phyloP scores from a whole-genome alignment of 169 alveolate species.

The Eimeria acervulina region DNA sequence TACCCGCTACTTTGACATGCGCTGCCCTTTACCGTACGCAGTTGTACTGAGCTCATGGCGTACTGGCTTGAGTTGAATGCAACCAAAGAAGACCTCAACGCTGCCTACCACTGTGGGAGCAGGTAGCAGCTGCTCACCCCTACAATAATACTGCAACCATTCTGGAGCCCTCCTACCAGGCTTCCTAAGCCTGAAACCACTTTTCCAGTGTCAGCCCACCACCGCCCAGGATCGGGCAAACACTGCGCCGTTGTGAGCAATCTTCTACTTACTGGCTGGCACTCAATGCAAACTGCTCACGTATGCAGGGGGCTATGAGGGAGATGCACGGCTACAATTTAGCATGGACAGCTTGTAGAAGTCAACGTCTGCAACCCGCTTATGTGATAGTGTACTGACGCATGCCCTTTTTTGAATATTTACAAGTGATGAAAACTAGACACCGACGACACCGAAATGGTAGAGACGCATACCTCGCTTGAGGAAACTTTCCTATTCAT shows the following conservation, averaged over 20 bases:
- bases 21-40: background rate
- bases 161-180: background rate
- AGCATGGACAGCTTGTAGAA: background rate
- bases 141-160: background rate
- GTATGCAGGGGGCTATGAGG: background rate
- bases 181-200: background rate
- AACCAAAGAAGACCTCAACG: background rate
- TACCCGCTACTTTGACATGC: background rate
- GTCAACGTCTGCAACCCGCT: background rate
- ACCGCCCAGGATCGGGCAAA: background rate
- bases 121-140: background rate
- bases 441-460: background rate
- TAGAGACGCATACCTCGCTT: background rate
- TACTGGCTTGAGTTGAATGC: background rate
- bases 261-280: constrained; percentile 24
- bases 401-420: background rate
- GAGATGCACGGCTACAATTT: background rate
- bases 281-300: background rate
- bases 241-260: background rate
- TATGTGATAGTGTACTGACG: background rate
- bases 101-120: background rate
- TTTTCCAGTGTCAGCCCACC: background rate
- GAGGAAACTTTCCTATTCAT: background rate
- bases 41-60: background rate
- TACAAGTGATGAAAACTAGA: background rate